Evolutionary conservation across 192 early-diverging fungal genomes (phyloP), one percentile per base, ranked within the genome.

Genomic region (Fimicolochytrium jonesii): DNA sequence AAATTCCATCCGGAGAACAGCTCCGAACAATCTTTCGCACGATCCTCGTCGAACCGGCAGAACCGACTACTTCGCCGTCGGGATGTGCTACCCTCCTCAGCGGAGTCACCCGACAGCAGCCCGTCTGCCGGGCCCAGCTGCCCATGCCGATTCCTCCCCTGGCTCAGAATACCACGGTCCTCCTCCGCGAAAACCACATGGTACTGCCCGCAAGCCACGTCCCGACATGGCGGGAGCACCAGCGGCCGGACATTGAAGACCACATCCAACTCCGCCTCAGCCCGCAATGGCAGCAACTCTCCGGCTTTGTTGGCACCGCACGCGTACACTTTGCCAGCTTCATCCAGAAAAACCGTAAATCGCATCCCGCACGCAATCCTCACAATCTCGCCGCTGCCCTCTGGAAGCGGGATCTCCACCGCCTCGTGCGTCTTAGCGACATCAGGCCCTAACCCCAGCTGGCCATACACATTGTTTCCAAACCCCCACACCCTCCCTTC

Each of bases 1-100:
- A 71, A 82, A 50, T 79, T 83, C 88, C 82, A 92, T 9, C 88
- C 82, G 66, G 73, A 74, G 0, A 75, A 69, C 34, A 86, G 75
- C 17, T 46, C n/a, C n/a, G n/a, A n/a, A n/a, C n/a, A n/a, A n/a
- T n/a, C n/a, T n/a, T n/a, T n/a, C n/a, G n/a, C n/a, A n/a, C n/a
- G n/a, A n/a, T n/a, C n/a, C n/a, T n/a, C n/a, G n/a, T n/a, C n/a
- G n/a, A n/a, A n/a, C n/a, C n/a, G n/a, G n/a, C n/a, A n/a, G n/a
- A n/a, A n/a, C n/a, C n/a, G n/a, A n/a, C n/a, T n/a, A n/a, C n/a
- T n/a, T n/a, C n/a, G n/a, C n/a, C n/a, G n/a, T n/a, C n/a, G n/a
- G n/a, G n/a, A n/a, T n/a, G n/a, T n/a, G n/a, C n/a, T n/a, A n/a
- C n/a, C n/a, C n/a, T n/a, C n/a, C n/a, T n/a, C n/a, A n/a, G n/a